Base-by-base conservation (phyloP, 441 rosid species). In the Pelargonium fulgidum region DNA sequence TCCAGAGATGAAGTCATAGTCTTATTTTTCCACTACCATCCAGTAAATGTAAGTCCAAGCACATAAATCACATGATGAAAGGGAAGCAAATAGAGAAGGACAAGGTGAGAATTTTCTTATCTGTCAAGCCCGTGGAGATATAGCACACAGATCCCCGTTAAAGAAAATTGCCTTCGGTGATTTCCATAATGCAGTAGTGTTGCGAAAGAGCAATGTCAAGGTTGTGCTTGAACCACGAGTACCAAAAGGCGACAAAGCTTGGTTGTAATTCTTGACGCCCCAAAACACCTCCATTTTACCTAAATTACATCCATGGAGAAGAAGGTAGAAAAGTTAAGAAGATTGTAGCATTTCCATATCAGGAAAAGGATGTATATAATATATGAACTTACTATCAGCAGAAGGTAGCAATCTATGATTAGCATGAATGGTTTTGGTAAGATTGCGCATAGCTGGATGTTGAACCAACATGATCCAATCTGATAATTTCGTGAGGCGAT, bases 391-490 rank as follows among this genome's bases (percentile, higher is more conserved):
- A 56, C 62, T 17, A 19, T 56, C 1, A 56, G 62, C 12, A 56
- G 62, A 56, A 17, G 62, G 29, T 7, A 56, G 62, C 62, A 56
- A 17, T 10, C 62, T 56, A 56, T 56, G 62, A 17, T 56, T 19
- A 19, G 62, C 62, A 56, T 56, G 26, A 54, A 54, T 16, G 17
- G 19, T 6, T 54, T 6, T 4, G 19, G 61, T 54, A 19, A 54
- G 61, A 54, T 54, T 54, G 61, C 22, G 20, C 61, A 14, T 14
- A 19, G 62, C 62, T 56, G 62, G 62, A 2, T 56, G 62, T 56
- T 56, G 12, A 56, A 56, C 62, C 62, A 56, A 56, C 62, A 56
- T 7, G 62, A 56, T 19, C 62, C 62, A 56, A 56, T 56, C 62
- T 16, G 26, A 17, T 7, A 17, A 56, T 24, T 56, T 17, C 62